A percentile compares a stretch with the other conserved stretches of the same genome.
Conservation (phyloP, 2,329 filamentous ascomycete species). For the Leptodontidium sp. region DNA sequence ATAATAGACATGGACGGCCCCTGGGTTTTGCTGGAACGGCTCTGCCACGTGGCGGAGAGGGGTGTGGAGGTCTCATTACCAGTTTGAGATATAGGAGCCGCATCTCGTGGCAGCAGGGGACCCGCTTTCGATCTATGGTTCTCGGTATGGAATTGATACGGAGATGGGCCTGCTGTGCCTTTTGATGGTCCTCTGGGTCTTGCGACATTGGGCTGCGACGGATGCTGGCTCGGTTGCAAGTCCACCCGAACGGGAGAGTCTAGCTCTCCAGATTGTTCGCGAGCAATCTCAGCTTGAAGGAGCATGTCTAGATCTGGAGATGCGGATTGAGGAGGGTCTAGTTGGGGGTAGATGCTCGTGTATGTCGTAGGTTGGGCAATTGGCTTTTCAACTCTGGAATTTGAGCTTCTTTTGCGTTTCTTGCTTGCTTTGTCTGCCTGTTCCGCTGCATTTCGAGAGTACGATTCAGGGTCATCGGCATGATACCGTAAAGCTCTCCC, state of each 20-base stretch:
- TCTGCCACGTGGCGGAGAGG: conserved; percentile 15
- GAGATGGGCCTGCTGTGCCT: conserved; percentile 10
- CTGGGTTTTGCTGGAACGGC: conserved; percentile 1
- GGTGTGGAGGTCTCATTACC: conserved; percentile 5
- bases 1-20: conserved; percentile 28
- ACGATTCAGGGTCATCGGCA: conserved; percentile 36
- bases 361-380: conserved; percentile 20
- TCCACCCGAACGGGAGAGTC: neutral
- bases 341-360: conserved; percentile 29
- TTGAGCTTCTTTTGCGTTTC: conserved; percentile 35
- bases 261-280: conserved; percentile 26
- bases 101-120: conserved; percentile 13
- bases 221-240: neutral
- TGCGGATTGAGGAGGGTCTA: conserved; percentile 1
- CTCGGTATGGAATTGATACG: conserved; percentile 9
- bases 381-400: conserved; percentile 8
- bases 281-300: conserved; percentile 37
- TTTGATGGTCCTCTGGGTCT: conserved; percentile 11
- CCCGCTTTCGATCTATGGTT: conserved; percentile 4
- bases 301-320: conserved; percentile 35
- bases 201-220: conserved; percentile 25
- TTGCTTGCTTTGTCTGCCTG: conserved; percentile 26
- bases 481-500: conserved; percentile 38
- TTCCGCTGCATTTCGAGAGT: conserved; percentile 22
- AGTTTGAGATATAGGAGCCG: conserved; percentile 10